These are phyloP conservation scores for Spiromastix sp. DNA, from an alignment of 2,329 filamentous ascomycete species.

Conservation along the genomic window DNA sequence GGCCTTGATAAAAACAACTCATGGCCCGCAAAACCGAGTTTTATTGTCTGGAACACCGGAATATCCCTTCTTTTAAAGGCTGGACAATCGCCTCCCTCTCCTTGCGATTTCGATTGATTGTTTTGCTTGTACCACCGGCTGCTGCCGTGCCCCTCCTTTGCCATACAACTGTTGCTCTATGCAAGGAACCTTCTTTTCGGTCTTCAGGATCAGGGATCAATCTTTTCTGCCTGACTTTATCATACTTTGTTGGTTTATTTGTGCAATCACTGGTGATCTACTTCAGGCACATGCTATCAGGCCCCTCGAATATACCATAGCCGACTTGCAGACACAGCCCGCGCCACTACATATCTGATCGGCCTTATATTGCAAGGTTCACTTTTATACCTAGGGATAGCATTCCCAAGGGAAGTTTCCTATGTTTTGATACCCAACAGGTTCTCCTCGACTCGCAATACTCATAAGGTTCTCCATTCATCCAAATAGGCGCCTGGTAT, in stretches of 20 bases:
- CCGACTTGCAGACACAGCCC: no score
- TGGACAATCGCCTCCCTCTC: not conserved
- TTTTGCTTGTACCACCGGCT: not conserved
- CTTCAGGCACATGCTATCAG: not conserved
- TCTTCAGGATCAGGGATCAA: not conserved
- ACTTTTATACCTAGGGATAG: not conserved
- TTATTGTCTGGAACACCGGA: not conserved
- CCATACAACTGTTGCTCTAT: not conserved
- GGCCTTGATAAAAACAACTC: not conserved
- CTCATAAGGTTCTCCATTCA: not conserved
- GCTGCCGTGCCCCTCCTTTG: not conserved
- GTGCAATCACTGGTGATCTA: not conserved
- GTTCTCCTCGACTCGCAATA: not conserved
- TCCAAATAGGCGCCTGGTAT: not conserved
- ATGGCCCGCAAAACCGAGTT: not conserved
- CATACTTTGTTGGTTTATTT: not conserved
- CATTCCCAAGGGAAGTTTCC: not conserved
- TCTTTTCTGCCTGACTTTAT: no score
- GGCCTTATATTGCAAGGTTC: not conserved
- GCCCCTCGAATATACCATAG: no score
- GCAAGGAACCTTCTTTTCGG: no score
- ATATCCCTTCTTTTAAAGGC: not conserved
- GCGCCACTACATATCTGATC: no score
- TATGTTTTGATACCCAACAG: not conserved
- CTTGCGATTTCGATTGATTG: not conserved